Conservation (phyloP, 73 alveolate species). For the Tetrahymena elliotti region DNA sequence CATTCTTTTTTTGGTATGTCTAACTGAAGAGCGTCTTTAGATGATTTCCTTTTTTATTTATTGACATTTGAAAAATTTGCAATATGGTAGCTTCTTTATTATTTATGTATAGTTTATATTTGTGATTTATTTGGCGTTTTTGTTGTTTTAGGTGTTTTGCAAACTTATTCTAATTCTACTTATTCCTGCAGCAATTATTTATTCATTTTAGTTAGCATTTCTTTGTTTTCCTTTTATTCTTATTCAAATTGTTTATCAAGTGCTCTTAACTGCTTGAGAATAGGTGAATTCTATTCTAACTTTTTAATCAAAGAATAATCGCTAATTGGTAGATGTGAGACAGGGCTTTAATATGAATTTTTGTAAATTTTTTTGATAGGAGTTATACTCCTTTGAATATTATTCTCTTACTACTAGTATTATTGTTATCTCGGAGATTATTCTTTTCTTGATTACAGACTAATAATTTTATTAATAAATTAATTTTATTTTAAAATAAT, state of each 20-base stretch:
- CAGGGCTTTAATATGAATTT: background rate
- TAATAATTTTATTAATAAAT: no score
- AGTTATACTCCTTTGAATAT: background rate
- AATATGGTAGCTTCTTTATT: background rate
- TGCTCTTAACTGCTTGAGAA: background rate
- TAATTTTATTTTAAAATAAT: no score
- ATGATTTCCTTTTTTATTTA: background rate
- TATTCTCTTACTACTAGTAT: background rate
- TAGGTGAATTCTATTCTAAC: background rate
- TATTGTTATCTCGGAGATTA: background rate
- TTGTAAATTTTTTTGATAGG: background rate
- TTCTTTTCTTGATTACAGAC: background rate
- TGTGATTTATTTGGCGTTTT: background rate
- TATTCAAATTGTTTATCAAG: background rate
- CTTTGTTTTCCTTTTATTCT: background rate
- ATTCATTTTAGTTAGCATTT: background rate
- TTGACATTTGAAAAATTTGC: background rate
- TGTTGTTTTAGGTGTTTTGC: background rate
- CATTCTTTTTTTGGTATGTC: background rate
- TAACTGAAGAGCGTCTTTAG: background rate
- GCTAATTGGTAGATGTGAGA: background rate
- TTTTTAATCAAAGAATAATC: background rate
- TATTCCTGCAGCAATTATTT: background rate
- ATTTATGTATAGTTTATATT: background rate
- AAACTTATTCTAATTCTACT: background rate